A percentile compares a stretch with the other conserved stretches of the same genome.
phyloP scores from a whole-genome alignment of 805 yeast genomes.

The Metahyphopichia silvanorum region DNA sequence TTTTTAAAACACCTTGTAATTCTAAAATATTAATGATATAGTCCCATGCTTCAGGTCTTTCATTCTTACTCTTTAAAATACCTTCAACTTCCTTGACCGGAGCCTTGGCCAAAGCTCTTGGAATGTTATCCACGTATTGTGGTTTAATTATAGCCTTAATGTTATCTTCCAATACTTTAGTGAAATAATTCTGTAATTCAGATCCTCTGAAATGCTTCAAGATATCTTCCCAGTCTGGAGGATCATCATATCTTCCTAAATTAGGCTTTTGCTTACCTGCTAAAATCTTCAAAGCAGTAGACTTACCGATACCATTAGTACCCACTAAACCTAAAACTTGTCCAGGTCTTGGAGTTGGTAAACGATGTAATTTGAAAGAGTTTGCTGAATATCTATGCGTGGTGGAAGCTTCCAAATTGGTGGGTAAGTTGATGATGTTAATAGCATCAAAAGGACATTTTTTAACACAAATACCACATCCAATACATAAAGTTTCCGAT shows the following conservation, averaged over 20 bases:
- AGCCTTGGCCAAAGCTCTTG: constrained; percentile 88
- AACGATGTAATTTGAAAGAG: constrained; percentile 93
- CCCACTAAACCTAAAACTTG: constrained; percentile 98
- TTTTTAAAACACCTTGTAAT: constrained; percentile 67
- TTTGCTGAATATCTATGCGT: constrained; percentile 98
- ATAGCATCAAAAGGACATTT: constrained; percentile 98
- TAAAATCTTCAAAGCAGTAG: constrained; percentile 92
- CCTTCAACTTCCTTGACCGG: constrained; percentile 85
- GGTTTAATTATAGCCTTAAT: constrained; percentile 98
- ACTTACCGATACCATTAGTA: constrained; percentile 98
- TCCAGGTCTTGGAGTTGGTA: constrained; percentile 98
- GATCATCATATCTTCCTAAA: constrained; percentile 88
- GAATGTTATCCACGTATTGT: constrained; percentile 96
- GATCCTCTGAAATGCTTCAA: constrained; percentile 92
- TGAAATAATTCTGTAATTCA: constrained; percentile 93
- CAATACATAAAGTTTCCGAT: constrained; percentile 91
- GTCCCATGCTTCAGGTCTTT: constrained; percentile 66
- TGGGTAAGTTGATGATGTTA: constrained; percentile 91
- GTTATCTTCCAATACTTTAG: constrained; percentile 89
- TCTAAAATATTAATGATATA: constrained; percentile 69
- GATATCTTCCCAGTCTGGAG: constrained; percentile 97
- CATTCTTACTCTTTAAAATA: constrained; percentile 71
- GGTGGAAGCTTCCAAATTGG: constrained; percentile 86
- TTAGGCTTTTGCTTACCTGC: constrained; percentile 98
- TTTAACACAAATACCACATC: constrained; percentile 99